Evolutionary conservation across 2,329 filamentous ascomycete species (phyloP).

Genomic region (Neospermospora avenae): DNA sequence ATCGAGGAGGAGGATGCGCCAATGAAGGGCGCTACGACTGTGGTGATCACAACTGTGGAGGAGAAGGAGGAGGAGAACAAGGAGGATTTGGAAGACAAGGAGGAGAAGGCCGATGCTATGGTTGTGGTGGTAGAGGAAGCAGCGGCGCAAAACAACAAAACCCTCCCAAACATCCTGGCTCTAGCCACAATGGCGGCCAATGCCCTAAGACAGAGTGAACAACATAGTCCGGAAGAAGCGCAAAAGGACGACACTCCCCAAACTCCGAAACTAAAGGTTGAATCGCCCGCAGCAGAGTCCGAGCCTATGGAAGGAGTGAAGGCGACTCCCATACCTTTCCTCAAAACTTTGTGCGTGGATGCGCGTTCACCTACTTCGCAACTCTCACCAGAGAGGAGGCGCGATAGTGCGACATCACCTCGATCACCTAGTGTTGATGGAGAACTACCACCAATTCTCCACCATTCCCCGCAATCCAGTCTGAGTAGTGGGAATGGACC

Average conservation of each 20-base stretch:
- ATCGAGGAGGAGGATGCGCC: slow-evolving; percentile 40
- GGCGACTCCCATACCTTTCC: slow-evolving; percentile 22
- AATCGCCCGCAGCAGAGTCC: not conserved
- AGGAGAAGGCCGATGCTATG: slow-evolving; percentile 27
- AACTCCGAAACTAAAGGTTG: not conserved
- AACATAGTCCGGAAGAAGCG: slow-evolving; percentile 9
- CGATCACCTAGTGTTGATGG: slow-evolving; percentile 11
- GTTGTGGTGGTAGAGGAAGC: slow-evolving; percentile 20
- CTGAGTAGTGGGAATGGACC: slow-evolving; percentile 27
- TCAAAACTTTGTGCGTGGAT: slow-evolving; percentile 14
- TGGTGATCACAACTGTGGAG: slow-evolving; percentile 26
- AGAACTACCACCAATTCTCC: slow-evolving; percentile 32
- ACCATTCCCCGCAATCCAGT: slow-evolving; percentile 27
- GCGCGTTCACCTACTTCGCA: slow-evolving; percentile 8
- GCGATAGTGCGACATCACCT: slow-evolving; percentile 16
- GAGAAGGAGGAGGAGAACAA: too few species aligned
- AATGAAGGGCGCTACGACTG: slow-evolving; percentile 21
- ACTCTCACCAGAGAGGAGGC: slow-evolving; percentile 20
- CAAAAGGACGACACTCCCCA: slow-evolving; percentile 1
- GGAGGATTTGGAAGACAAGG: too few species aligned
- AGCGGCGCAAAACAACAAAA: slow-evolving; percentile 8
- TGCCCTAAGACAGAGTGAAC: slow-evolving; percentile 13
- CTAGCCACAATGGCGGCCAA: slow-evolving; percentile 13
- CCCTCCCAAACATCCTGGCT: slow-evolving; percentile 13
- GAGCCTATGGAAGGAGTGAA: slow-evolving; percentile 25